phyloP scores from a whole-genome alignment of 2,329 filamentous ascomycete species.

The Pyricularia grisea region DNA sequence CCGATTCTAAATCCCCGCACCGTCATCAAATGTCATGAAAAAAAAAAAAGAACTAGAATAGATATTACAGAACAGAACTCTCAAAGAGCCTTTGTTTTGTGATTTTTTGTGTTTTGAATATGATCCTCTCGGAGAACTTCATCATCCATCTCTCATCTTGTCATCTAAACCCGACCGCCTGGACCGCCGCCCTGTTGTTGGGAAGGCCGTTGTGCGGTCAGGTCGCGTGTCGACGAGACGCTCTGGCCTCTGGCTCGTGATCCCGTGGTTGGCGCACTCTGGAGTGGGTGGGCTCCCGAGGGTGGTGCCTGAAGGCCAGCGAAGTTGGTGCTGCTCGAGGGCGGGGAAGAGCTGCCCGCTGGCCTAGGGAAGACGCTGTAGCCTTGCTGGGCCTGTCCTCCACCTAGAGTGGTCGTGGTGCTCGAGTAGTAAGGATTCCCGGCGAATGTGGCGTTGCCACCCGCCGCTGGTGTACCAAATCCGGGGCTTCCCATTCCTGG shows the following conservation, averaged over 20 bases:
- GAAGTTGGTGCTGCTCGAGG: slow-evolving; percentile 2
- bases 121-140: background rate
- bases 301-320: background rate
- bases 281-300: background rate
- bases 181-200: background rate
- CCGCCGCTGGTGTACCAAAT: background rate
- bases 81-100: background rate
- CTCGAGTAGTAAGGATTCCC: slow-evolving; percentile 1
- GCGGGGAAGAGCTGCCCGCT: background rate
- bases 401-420: background rate
- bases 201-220: background rate
- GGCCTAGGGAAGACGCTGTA: slow-evolving; percentile 5
- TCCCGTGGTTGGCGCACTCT: background rate
- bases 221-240: background rate
- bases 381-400: background rate
- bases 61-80: background rate
- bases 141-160: background rate
- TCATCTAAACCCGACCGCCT: background rate
- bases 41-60: background rate
- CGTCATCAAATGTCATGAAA: background rate
- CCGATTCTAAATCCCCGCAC: background rate
- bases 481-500: background rate
- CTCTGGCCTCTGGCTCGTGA: background rate
- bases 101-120: background rate
- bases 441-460: background rate